Conservation (phyloP, 345 rosid species). For the Sisymbrium altissimum region DNA sequence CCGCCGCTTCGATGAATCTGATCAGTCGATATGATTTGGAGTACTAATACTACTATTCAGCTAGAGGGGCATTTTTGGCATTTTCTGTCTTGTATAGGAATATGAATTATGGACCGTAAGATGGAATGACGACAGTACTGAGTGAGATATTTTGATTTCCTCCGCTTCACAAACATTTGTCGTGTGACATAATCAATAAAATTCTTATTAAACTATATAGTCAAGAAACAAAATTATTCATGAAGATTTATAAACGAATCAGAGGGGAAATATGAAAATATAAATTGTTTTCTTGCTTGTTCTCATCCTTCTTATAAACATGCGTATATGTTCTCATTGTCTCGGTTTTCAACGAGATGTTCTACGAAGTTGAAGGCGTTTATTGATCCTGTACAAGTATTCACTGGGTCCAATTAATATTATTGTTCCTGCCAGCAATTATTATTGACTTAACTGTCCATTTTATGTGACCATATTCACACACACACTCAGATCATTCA, state of each 20-base stretch:
- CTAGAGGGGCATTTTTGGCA: slow-evolving; percentile 20
- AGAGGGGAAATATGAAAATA: background rate
- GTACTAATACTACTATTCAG: background rate
- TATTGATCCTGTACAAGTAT: background rate
- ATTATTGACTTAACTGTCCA: background rate
- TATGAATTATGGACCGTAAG: slow-evolving; percentile 7
- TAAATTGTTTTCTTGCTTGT: background rate
- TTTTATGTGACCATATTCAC: background rate
- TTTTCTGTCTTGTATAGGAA: slow-evolving; percentile 22
- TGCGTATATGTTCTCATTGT: background rate
- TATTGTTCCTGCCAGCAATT: background rate
- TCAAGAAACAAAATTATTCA: background rate
- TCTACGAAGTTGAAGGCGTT: background rate
- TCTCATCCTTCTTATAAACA: background rate
- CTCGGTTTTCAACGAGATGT: background rate
- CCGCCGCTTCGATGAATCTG: background rate
- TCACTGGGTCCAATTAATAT: slow-evolving; percentile 6
- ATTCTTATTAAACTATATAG: background rate
- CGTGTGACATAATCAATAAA: background rate
- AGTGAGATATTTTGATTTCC: background rate
- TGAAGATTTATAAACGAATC: background rate
- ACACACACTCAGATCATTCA: background rate
- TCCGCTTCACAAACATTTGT: background rate
- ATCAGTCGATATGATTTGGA: slow-evolving; percentile 21
- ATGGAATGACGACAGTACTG: background rate